Percentiles rank a stretch among this genome's conserved stretches.
phyloP scores from a whole-genome alignment of 345 rosid species.

The Gossypium herbaceum region DNA sequence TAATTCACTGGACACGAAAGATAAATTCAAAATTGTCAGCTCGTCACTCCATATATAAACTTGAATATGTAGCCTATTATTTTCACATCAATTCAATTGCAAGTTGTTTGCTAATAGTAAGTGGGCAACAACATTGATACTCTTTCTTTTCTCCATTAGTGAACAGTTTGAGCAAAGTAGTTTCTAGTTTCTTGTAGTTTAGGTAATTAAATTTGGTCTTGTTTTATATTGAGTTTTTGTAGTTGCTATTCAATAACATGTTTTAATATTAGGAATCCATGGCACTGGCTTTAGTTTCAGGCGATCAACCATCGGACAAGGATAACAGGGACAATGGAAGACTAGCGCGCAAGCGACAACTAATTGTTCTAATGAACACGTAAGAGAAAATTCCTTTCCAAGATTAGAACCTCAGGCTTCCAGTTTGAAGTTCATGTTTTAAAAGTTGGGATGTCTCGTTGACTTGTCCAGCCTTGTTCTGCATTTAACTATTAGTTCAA shows the following conservation, averaged over 20 bases:
- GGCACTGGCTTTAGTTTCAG: not conserved
- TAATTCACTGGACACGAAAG: not conserved
- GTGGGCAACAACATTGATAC: not conserved
- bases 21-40: not conserved
- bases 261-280: not conserved
- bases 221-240: not conserved
- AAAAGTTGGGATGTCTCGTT: not conserved
- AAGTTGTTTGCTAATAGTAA: conserved; percentile 3
- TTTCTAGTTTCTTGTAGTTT: not conserved
- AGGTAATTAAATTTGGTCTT: not conserved
- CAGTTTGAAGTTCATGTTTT: no score
- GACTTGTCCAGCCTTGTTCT: not conserved
- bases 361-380: not conserved
- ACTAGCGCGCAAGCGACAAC: not conserved
- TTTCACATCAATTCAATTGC: not conserved
- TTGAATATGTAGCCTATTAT: not conserved
- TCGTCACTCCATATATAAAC: not conserved
- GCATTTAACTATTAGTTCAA: not conserved
- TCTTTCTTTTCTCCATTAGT: no score
- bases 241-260: not conserved
- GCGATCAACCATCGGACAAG: not conserved
- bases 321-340: not conserved
- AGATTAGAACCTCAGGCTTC: no score
- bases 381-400: no score
- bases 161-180: conserved; percentile 30